Percentiles rank a stretch among this genome's conserved stretches.
Conservation (phyloP, 208 protist species). For the Entamoeba moshkovskii region DNA sequence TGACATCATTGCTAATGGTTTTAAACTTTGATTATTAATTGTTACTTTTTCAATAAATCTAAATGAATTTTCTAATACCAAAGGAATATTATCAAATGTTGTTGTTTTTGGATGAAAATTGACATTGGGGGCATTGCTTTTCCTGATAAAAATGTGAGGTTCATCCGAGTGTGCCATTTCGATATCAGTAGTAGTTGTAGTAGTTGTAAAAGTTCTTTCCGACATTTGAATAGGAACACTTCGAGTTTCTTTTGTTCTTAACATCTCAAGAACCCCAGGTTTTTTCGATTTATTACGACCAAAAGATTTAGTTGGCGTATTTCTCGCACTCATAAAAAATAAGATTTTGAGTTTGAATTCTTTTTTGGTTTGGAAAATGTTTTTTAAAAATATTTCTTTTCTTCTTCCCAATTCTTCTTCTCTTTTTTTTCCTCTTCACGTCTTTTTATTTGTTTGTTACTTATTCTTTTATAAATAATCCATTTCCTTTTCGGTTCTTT, state of each 20-base stretch:
- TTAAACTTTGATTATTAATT: background rate
- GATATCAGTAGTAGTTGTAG: background rate
- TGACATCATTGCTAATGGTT: background rate
- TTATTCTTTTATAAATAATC: no score
- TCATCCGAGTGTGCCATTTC: background rate
- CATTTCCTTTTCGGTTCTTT: no score
- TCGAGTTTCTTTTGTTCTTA: background rate
- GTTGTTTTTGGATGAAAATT: background rate
- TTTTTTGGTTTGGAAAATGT: no score
- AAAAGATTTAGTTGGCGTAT: no score
- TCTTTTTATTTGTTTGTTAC: no score
- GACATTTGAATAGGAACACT: background rate
- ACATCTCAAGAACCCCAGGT: background rate
- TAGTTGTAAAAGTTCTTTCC: background rate
- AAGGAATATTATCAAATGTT: background rate
- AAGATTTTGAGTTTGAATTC: no score
- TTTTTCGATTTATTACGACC: background rate
- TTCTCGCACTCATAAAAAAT: no score
- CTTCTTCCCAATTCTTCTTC: no score
- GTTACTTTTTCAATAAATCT: background rate
- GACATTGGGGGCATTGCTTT: background rate
- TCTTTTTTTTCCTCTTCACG: no score
- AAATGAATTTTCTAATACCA: background rate
- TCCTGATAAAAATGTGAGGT: background rate
- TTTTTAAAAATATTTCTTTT: no score